Base-by-base conservation (phyloP, 176 grass and related monocot genomes). In the Bothriochloa decipiens region DNA sequence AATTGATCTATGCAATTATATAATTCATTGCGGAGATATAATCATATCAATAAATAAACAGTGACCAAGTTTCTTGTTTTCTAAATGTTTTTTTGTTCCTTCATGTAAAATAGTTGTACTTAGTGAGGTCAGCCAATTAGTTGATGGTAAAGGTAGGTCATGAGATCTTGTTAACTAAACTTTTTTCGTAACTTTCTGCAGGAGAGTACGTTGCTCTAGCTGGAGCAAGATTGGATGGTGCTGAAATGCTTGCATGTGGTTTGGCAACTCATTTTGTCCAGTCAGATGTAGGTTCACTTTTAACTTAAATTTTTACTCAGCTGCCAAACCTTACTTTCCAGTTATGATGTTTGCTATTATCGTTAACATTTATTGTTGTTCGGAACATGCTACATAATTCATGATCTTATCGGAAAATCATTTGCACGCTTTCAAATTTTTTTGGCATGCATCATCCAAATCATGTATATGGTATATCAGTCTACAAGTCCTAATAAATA, bases 241-340 rank as follows among this genome's bases (percentile, higher is more conserved):
- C 96, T 15, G 96, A 98, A 90, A 98, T 98, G 96, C 89, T 95
- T 85, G 85, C 91, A 15, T 95, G 91, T 95, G 96, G 96, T 84
- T 81, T 98, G 28, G 96, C 93, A 33, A 95, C 93, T 88, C 96
- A 95, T 74, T 98, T 95, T 92, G 93, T 95, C 28, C 77, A 67
- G 80, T 93, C 88, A 27, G 74, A 84, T 53, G 96, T 93, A 95
- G 70, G 89, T 77, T 86, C 74, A 25, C 15, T 32, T 37, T 40
- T 75, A 35, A 40, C 55, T 91, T 68, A 18, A 76, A 76, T 74
- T 65, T 74, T 46, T 67, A 36, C 18, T 64, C 3, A 41, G 42
- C 37, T 52, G 8, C 3, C 55, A 35, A 35, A 35, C 4, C 33
- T 35, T 35, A n/a, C 4, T 4, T 35, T 35, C 33, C 1, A 35